phyloP scores from a whole-genome alignment of 108 stramenopile genomes.

The Craspedostauros australis region DNA sequence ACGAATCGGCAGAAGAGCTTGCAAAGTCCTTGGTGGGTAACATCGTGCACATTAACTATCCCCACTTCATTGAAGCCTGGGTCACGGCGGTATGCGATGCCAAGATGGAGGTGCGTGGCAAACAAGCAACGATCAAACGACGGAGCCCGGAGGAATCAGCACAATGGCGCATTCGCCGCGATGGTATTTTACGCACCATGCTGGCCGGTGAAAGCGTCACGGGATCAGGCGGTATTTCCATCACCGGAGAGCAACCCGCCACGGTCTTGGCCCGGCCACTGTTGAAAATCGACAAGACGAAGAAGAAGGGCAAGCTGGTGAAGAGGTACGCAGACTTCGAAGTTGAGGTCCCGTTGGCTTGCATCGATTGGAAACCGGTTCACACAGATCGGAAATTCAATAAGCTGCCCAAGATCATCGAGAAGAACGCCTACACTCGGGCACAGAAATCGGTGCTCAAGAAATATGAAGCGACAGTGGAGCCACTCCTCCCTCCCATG shows the following conservation, averaged over 20 bases:
- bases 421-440: slow-evolving; percentile 64
- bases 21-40: slow-evolving; percentile 78
- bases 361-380: slow-evolving; percentile 66
- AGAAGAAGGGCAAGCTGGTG: slow-evolving; percentile 49
- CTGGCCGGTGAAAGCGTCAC: slow-evolving; percentile 56
- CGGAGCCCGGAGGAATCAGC: no score
- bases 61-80: slow-evolving; percentile 70
- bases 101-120: slow-evolving; percentile 45
- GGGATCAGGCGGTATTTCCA: slow-evolving; percentile 70
- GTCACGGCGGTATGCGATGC: slow-evolving; percentile 75
- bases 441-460: no score
- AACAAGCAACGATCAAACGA: slow-evolving; percentile 18
- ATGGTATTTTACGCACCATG: slow-evolving; percentile 32
- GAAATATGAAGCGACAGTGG: no score
- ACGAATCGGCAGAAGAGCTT: slow-evolving; percentile 46
- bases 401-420: slow-evolving; percentile 39
- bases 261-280: slow-evolving; percentile 82
- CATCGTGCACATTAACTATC: slow-evolving; percentile 70
- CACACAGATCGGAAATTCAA: slow-evolving; percentile 32
- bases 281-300: slow-evolving; percentile 54
- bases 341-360: slow-evolving; percentile 76
- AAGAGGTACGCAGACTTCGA: slow-evolving; percentile 86
- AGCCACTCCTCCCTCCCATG: no score
- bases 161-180: slow-evolving; percentile 27
- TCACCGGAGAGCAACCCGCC: slow-evolving; percentile 40